Evolutionary conservation across 352 stramenopile species (phyloP), one percentile per base, ranked within the genome.

Genomic region (Globisporangium megalacanthum): DNA sequence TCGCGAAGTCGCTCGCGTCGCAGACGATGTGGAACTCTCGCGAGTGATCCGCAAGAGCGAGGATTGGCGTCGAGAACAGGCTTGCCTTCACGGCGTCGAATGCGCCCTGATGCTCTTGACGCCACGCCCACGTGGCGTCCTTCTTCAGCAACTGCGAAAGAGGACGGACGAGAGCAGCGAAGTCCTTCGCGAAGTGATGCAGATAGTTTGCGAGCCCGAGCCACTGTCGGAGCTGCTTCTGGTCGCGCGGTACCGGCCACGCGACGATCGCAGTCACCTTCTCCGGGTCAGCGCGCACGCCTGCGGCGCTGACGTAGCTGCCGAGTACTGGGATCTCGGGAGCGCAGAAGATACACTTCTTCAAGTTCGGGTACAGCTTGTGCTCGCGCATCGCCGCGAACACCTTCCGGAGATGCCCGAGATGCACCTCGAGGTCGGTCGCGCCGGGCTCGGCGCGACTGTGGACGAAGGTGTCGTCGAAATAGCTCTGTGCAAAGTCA

Each of bases 161-260:
- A 6, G 44, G 64, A 1, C 36, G 60, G 11, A 64, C 47, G 0
- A 62, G 0, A 19, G 29, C 20, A 0, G 52, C 47, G 25, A 59
- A 70, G 39, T 65, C 42, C 25, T 49, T 54, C 39, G 49, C 54
- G 51, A 72, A 72, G 42, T 61, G 61, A 22, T 65, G 55, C 0
- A 72, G n/a, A 41, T 71, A 69, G 25, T 66, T 72, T 0, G 59
- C 49, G 0, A 68, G 15, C 5, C 65, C 57, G 1, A 72, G 39
- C 47, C 49, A 66, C 52, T 67, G 50, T 0, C 54, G 52, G 0
- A 71, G 11, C 4, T 64, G 22, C n/a, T n/a, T n/a, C n/a, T n/a
- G n/a, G n/a, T n/a, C n/a, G n/a, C n/a, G n/a, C n/a, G n/a, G n/a
- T n/a, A 25, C 25, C 0, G 61, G 55, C 47, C 54, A 64, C 3